Evolutionary conservation across 768 basidiomycete species (phyloP).

Genomic region (Mycena latifolia): DNA sequence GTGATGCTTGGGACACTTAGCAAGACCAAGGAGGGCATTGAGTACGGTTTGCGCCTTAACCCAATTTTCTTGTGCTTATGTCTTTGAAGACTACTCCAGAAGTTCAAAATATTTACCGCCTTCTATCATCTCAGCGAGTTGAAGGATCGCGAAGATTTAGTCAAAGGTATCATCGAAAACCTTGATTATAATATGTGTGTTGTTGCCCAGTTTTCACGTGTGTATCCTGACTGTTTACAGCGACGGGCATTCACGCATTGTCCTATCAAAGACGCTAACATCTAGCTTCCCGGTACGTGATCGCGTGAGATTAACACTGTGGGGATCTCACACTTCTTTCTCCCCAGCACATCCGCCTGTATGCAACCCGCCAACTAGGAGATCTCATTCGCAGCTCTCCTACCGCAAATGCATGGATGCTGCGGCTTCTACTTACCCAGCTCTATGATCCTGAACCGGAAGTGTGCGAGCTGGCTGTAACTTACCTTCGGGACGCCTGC

Average conservation of each 20-base stretch:
- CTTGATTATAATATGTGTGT: conserved; percentile 91
- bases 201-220: conserved; percentile 15
- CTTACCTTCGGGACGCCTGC: conserved; percentile 91
- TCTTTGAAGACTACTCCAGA: conserved; percentile 82
- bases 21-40: conserved; percentile 89
- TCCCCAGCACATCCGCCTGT: conserved; percentile 87
- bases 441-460: conserved; percentile 93
- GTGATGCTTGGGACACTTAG: conserved; percentile 96
- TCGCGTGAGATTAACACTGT: not conserved
- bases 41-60: conserved; percentile 63
- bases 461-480: conserved; percentile 92
- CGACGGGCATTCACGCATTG: conserved; percentile 94
- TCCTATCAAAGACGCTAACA: conserved; percentile 94
- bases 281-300: conserved; percentile 85
- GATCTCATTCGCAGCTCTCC: conserved; percentile 76
- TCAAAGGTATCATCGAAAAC: conserved; percentile 91
- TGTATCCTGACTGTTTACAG: conserved; percentile 54
- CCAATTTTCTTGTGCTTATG: conserved; percentile 7
- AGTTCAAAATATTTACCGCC: conserved; percentile 92
- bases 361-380: conserved; percentile 90
- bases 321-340: conserved; percentile 2
- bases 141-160: conserved; percentile 90
- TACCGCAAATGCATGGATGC: conserved; percentile 85
- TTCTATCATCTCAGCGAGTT: conserved; percentile 97
- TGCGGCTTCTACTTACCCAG: conserved; percentile 93